Conservation (phyloP, 306 rosid species). For the Abrus pulchellus region DNA sequence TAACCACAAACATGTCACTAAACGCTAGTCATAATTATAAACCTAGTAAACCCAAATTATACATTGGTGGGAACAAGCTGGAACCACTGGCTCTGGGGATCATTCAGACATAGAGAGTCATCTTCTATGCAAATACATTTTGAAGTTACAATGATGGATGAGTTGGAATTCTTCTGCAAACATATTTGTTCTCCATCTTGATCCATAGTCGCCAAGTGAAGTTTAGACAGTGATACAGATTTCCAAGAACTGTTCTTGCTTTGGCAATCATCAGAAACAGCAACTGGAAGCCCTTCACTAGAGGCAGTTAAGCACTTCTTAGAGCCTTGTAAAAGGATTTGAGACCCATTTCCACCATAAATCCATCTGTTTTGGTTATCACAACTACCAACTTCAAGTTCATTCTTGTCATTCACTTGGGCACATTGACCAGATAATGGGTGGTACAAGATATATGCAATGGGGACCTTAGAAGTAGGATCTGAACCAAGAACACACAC, state of each 20-base stretch:
- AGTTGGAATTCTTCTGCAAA: conserved; percentile 50
- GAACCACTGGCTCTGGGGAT: conserved; percentile 66
- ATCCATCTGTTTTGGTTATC: conserved; percentile 50
- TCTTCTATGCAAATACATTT: conserved; percentile 58
- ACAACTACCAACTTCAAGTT: conserved; percentile 59
- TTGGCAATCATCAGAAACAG: conserved; percentile 52
- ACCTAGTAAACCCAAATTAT: conserved; percentile 25
- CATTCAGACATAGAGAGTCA: conserved; percentile 55
- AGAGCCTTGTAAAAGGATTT: conserved; percentile 28
- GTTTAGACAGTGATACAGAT: conserved; percentile 47
- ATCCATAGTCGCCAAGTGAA: conserved; percentile 56
- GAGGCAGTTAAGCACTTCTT: conserved; percentile 47
- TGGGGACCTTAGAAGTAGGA: conserved; percentile 53
- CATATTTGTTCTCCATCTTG: conserved; percentile 43
- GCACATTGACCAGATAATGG: conserved; percentile 59
- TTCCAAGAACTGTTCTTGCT: conserved; percentile 53
- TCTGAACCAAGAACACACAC: conserved; percentile 48
- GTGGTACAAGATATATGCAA: conserved; percentile 50
- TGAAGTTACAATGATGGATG: conserved; percentile 51
- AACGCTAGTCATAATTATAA: background rate
- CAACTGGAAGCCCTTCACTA: conserved; percentile 49
- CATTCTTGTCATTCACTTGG: conserved; percentile 47
- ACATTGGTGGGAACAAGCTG: conserved; percentile 57
- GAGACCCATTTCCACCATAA: background rate
- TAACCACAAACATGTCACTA: background rate